A percentile compares a stretch with the other conserved stretches of the same genome.
Evolutionary conservation across 2,329 filamentous ascomycete genomes (phyloP).

Genomic region (Phialophora chinensis): DNA sequence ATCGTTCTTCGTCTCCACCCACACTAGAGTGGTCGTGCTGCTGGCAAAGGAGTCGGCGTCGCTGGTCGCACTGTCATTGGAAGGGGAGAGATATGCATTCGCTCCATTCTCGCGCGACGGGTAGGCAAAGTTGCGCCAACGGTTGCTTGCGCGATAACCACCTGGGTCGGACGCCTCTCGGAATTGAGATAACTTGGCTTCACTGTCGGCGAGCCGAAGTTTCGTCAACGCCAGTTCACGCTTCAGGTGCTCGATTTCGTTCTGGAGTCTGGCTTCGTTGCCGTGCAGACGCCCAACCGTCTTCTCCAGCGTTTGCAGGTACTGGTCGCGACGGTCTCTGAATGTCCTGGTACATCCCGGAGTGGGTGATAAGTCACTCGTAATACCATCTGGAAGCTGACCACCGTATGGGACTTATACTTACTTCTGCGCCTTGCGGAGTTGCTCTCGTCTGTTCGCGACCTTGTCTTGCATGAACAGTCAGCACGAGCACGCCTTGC

Average conservation of each 20-base stretch:
- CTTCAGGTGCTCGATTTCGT: conserved; percentile 41
- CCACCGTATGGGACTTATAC: conserved; percentile 4
- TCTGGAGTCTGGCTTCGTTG: conserved; percentile 43
- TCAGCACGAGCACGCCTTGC: conserved; percentile 8
- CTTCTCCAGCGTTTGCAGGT: conserved; percentile 25
- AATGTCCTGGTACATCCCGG: conserved; percentile 22
- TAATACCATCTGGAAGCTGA: background rate
- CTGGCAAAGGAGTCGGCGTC: background rate
- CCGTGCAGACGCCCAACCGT: conserved; percentile 25
- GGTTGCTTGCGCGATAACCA: background rate
- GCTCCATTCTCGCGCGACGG: background rate
- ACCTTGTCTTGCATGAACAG: conserved; percentile 17
- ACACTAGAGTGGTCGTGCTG: conserved; percentile 15
- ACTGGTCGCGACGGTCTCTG: conserved; percentile 31
- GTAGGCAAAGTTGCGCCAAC: background rate
- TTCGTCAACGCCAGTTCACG: conserved; percentile 40
- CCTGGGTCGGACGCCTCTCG: background rate
- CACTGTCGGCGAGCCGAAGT: conserved; percentile 30
- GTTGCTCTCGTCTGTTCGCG: conserved; percentile 45
- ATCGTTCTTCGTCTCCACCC: conserved; percentile 19
- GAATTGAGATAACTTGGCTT: conserved; percentile 6
- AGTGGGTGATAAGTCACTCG: conserved; percentile 4
- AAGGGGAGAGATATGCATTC: background rate
- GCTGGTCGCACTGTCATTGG: background rate
- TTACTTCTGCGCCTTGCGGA: conserved; percentile 45